Conservation (phyloP, 73 alveolate genomes). For the Paramecium sexaurelia region DNA sequence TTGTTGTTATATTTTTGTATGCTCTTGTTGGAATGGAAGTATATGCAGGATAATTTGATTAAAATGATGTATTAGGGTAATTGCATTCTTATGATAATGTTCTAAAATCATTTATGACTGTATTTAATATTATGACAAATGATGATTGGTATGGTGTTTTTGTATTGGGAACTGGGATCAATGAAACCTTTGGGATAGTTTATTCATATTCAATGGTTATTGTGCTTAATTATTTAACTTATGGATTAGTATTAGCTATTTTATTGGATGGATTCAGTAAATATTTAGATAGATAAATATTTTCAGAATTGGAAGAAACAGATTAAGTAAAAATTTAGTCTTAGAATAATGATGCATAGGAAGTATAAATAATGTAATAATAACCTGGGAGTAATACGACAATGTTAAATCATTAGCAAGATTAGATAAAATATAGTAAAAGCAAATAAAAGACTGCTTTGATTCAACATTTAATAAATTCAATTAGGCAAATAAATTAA, state of each 20-base stretch:
- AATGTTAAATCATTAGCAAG: too few species aligned
- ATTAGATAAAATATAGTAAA: neutral
- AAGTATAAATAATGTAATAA: too few species aligned
- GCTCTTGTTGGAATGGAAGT: conserved; percentile 30
- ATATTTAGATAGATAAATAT: neutral
- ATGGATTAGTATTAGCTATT: conserved; percentile 47
- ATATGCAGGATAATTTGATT: conserved; percentile 28
- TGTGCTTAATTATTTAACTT: conserved; percentile 3
- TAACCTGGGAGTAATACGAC: too few species aligned
- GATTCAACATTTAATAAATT: neutral
- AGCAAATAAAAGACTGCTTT: neutral
- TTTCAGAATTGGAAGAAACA: neutral
- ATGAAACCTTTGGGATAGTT: neutral
- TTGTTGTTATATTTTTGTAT: neutral
- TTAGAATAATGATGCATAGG: neutral
- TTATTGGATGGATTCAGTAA: neutral
- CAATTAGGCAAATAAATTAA: neutral
- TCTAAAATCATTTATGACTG: conserved; percentile 6
- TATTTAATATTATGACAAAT: conserved; percentile 42
- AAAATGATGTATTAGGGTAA: conserved; percentile 7
- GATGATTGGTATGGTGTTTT: conserved; percentile 58
- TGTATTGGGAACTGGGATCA: neutral
- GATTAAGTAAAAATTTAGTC: neutral
- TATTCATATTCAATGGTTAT: conserved; percentile 25
- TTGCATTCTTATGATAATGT: conserved; percentile 19